Percentiles rank a stretch among this genome's conserved stretches.
Conservation (phyloP, 371 early-diverging fungal genomes). For the Mucor piriformis region DNA sequence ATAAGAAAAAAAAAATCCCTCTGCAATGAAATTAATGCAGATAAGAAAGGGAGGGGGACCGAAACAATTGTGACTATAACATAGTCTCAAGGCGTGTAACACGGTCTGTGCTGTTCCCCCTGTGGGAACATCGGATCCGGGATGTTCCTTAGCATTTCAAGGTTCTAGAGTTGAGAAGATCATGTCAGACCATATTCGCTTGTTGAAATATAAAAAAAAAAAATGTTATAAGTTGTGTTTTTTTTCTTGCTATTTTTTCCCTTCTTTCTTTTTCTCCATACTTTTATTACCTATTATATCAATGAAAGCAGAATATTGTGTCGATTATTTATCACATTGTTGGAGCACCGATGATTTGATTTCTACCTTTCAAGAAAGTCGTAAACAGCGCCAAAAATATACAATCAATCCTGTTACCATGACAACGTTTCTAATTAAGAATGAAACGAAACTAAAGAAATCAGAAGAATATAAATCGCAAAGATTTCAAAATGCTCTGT, state of each 20-base stretch:
- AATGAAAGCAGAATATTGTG: slow-evolving; percentile 47
- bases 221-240: too few species aligned
- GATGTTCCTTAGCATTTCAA: slow-evolving; percentile 9
- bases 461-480: slow-evolving; percentile 24
- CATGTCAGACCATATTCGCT: neutral
- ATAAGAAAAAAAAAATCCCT: neutral
- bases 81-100: slow-evolving; percentile 16
- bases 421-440: slow-evolving; percentile 12
- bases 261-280: neutral
- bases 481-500: slow-evolving; percentile 44
- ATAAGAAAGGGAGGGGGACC: neutral
- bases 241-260: neutral
- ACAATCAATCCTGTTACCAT: slow-evolving; percentile 1
- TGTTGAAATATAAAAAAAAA: neutral
- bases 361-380: slow-evolving; percentile 33
- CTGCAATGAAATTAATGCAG: neutral
- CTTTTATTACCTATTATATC: slow-evolving; percentile 5
- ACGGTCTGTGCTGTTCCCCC: slow-evolving; percentile 26
- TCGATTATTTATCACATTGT: slow-evolving; percentile 51
- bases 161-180: slow-evolving; percentile 4
- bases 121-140: slow-evolving; percentile 28
- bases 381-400: slow-evolving; percentile 23
- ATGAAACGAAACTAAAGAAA: slow-evolving; percentile 9
- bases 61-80: neutral
- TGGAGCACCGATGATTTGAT: slow-evolving; percentile 42